These are phyloP conservation scores for Trichoderma sp. DNA, from an alignment of 2,329 filamentous ascomycete species.

Conservation along the genomic window DNA sequence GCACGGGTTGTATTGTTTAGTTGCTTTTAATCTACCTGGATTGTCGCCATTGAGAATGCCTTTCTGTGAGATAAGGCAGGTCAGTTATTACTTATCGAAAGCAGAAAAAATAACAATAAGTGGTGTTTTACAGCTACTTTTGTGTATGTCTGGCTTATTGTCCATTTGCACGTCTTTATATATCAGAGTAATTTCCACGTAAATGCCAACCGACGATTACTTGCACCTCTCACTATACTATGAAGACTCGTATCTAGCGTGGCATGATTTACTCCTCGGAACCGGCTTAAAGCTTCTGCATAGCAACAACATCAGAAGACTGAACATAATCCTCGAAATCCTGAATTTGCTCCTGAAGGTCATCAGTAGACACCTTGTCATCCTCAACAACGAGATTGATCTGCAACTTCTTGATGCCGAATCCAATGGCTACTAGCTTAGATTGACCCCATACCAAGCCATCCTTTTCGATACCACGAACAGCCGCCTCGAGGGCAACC, in stretches of 20 bases:
- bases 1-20: too few species aligned
- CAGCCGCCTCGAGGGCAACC: conserved; percentile 73
- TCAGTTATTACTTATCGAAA: too few species aligned
- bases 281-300: conserved; percentile 64
- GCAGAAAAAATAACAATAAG: too few species aligned
- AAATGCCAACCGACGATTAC: neutral
- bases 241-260: neutral
- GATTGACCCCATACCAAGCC: conserved; percentile 95
- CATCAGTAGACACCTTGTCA: conserved; percentile 85
- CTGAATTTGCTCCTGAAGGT: conserved; percentile 81
- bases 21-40: too few species aligned
- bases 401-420: conserved; percentile 98
- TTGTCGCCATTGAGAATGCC: too few species aligned
- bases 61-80: too few species aligned
- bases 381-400: conserved; percentile 98
- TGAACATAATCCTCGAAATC: conserved; percentile 94
- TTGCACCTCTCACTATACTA: neutral
- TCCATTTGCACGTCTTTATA: neutral
- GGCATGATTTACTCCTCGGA: neutral
- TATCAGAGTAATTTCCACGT: neutral
- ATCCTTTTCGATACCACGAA: conserved; percentile 84
- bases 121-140: too few species aligned
- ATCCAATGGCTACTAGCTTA: conserved; percentile 87
- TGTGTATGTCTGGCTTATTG: too few species aligned
- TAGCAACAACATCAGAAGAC: conserved; percentile 85